Conservation (phyloP, 495 filamentous ascomycete genomes). For the Aspergillus baeticus region DNA sequence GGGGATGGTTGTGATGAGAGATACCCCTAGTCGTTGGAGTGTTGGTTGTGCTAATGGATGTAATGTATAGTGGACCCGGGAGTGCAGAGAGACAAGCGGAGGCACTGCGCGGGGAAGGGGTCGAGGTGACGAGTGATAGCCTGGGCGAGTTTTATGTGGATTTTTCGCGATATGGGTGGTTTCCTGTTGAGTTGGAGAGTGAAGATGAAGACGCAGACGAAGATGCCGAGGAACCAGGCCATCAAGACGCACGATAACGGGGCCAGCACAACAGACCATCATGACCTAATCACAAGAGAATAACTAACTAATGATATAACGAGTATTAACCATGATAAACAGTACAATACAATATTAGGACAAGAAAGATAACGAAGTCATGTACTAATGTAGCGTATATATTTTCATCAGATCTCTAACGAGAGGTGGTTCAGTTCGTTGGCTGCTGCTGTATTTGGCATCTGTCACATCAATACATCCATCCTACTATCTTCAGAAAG, state of each 20-base stretch:
- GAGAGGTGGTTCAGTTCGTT: slow-evolving; percentile 11
- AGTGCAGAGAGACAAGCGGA: slow-evolving; percentile 68
- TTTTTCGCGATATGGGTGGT: slow-evolving; percentile 72
- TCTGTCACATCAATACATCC: slow-evolving; percentile 12
- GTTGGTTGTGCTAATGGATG: not conserved
- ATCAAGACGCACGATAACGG: too few relatives aligned
- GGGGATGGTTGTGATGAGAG: too few relatives aligned
- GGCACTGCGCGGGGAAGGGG: slow-evolving; percentile 65
- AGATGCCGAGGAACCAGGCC: too few relatives aligned
- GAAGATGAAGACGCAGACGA: slow-evolving; percentile 14
- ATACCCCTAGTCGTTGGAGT: too few relatives aligned
- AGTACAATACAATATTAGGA: too few relatives aligned
- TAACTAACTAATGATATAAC: too few relatives aligned
- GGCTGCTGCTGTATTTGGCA: too few relatives aligned
- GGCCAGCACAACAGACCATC: not conserved
- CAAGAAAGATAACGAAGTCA: too few relatives aligned
- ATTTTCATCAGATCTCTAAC: slow-evolving; percentile 16
- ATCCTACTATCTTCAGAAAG: slow-evolving; percentile 8
- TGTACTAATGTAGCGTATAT: slow-evolving; percentile 4
- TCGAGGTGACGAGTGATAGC: slow-evolving; percentile 60
- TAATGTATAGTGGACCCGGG: slow-evolving; percentile 57
- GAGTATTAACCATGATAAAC: too few relatives aligned
- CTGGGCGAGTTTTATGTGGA: slow-evolving; percentile 72
- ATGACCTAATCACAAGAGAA: too few relatives aligned
- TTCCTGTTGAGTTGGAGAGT: slow-evolving; percentile 53